Evolutionary conservation across 225 moss, liverwort and hornwort species (phyloP).

Genomic region (Marchantia paleacea): DNA sequence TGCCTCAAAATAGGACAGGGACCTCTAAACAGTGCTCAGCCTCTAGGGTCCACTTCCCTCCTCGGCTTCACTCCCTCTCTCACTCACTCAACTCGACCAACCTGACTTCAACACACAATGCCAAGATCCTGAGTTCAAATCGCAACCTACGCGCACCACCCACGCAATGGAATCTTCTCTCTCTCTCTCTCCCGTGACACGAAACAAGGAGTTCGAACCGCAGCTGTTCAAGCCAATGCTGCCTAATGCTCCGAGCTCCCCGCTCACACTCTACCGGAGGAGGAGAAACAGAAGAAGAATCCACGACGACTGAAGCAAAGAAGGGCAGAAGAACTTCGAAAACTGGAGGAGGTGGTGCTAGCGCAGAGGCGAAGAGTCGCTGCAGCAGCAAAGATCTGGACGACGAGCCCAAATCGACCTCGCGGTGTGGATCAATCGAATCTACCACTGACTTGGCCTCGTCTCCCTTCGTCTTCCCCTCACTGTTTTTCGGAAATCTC

Average conservation of each 20-base stretch:
- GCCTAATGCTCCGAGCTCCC: neutral
- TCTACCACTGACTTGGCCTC: neutral
- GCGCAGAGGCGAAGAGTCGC: neutral
- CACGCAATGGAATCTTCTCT: neutral
- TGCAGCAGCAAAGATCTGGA: neutral
- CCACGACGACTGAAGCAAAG: neutral
- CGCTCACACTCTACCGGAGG: neutral
- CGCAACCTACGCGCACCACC: neutral
- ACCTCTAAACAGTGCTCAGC: conserved; percentile 4
- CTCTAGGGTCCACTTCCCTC: neutral
- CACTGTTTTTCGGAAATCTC: neutral
- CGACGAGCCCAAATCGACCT: neutral
- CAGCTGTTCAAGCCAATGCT: neutral
- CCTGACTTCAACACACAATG: conserved; percentile 14
- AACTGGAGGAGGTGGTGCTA: neutral
- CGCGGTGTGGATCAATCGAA: neutral
- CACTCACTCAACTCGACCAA: neutral
- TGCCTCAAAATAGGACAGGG: neutral
- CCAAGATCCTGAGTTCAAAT: conserved; percentile 18
- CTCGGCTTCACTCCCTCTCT: neutral
- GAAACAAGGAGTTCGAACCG: neutral
- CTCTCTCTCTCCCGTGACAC: neutral
- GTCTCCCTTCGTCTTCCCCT: neutral
- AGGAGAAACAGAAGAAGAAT: neutral
- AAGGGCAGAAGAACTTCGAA: neutral